A percentile compares a stretch with the other conserved stretches of the same genome.
Evolutionary conservation across 768 basidiomycete genomes (phyloP).

Genomic region (Hygrocybe punicea): DNA sequence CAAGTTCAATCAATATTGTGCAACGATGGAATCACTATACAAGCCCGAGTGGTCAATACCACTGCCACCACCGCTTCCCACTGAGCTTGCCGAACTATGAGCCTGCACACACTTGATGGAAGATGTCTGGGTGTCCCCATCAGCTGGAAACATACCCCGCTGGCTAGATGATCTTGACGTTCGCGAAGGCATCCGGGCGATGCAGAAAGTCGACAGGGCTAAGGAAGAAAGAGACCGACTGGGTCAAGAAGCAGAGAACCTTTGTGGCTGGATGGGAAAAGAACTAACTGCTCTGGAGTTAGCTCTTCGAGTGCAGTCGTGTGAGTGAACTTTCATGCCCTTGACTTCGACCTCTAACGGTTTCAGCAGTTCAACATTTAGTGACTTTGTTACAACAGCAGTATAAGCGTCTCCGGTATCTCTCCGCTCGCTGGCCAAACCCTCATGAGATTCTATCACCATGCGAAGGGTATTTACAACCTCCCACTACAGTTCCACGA

Average conservation of each 20-base stretch:
- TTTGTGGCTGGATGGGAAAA: constrained; percentile 33
- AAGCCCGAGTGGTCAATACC: constrained; percentile 26
- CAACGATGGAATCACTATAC: constrained; percentile 14
- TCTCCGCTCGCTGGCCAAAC: constrained; percentile 13
- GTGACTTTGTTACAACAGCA: constrained; percentile 12
- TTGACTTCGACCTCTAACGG: background rate
- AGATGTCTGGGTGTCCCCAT: constrained; percentile 34
- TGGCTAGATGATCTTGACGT: constrained; percentile 8
- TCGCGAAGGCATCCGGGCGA: constrained; percentile 10
- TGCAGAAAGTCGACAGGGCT: constrained; percentile 29
- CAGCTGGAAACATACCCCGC: constrained; percentile 11
- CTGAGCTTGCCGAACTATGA: constrained; percentile 21
- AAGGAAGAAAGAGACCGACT: constrained; percentile 28
- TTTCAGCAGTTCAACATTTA: background rate
- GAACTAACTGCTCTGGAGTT: constrained; percentile 28
- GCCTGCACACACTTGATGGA: constrained; percentile 28
- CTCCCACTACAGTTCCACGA: background rate
- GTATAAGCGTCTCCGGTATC: constrained; percentile 8
- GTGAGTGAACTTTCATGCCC: constrained; percentile 15
- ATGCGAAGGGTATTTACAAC: constrained; percentile 11
- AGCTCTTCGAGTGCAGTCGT: constrained; percentile 14
- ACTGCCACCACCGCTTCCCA: constrained; percentile 31
- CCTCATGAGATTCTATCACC: constrained; percentile 8
- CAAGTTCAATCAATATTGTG: constrained; percentile 32
- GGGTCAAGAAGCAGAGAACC: constrained; percentile 29